Evolutionary conservation across 1,139 yeast genomes (phyloP).

Genomic region (Pichia sp.): DNA sequence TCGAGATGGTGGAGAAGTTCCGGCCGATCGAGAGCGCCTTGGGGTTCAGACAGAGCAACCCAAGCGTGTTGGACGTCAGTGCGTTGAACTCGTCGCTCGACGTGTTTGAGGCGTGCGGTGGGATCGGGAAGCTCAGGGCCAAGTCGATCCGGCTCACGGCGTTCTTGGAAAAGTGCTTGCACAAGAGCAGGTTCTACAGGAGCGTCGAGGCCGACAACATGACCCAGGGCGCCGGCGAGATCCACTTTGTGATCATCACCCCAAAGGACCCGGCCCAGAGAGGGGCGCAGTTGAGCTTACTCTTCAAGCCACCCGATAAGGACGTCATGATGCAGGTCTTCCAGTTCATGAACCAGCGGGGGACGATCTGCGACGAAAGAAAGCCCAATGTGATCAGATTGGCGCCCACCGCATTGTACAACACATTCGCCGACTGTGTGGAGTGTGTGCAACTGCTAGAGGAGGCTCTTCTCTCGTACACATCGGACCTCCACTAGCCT

Average conservation of each 20-base stretch:
- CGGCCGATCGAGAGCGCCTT: slow-evolving; percentile 80
- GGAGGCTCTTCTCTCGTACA: slow-evolving; percentile 22
- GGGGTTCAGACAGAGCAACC: slow-evolving; percentile 90
- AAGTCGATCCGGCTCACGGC: slow-evolving; percentile 58
- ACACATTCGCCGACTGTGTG: slow-evolving; percentile 62
- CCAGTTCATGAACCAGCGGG: slow-evolving; percentile 45
- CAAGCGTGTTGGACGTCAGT: slow-evolving; percentile 79
- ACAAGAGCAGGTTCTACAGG: slow-evolving; percentile 41
- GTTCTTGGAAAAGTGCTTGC: slow-evolving; percentile 48
- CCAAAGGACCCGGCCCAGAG: slow-evolving; percentile 55
- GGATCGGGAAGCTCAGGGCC: slow-evolving; percentile 50
- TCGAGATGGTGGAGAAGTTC: slow-evolving; percentile 74
- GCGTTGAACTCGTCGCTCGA: slow-evolving; percentile 64
- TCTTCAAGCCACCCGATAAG: slow-evolving; percentile 51
- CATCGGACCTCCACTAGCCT: background rate
- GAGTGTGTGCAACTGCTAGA: slow-evolving; percentile 45
- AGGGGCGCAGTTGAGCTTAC: slow-evolving; percentile 77
- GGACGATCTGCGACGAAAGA: slow-evolving; percentile 82
- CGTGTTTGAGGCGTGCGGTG: slow-evolving; percentile 58
- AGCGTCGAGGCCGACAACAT: slow-evolving; percentile 26
- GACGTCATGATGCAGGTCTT: slow-evolving; percentile 65
- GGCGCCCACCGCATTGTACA: slow-evolving; percentile 82
- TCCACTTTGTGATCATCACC: slow-evolving; percentile 65
- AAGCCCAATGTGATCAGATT: slow-evolving; percentile 82
- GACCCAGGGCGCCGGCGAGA: slow-evolving; percentile 4